Evolutionary conservation across 371 early-diverging fungal species (phyloP), one percentile per base, ranked within the genome.

Genomic region (Haplosporangium sp.): DNA sequence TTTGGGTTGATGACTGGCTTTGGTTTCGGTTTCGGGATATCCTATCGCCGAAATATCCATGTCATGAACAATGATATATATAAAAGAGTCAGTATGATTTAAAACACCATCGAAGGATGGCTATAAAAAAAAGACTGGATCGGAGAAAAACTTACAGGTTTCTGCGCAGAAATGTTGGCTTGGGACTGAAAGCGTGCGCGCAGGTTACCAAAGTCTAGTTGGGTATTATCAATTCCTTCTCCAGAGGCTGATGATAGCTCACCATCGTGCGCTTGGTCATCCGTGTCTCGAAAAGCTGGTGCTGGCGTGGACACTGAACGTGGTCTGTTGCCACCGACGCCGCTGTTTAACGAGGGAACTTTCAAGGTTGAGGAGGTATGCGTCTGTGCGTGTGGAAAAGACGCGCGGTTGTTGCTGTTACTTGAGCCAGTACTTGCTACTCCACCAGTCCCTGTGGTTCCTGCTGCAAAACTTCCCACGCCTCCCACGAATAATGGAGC

Each of bases 161-260:
- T 79, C 15, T 71, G 44, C 13, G 19, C 39, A 4, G 68, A 47
- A 13, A 37, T 20, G 50, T n/a, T 73, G 13, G 78, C 69, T 39
- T 79, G 81, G 5, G 73, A 70, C 57, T 79, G 81, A 48, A 79
- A 79, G 5, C 74, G 70, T 37, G 81, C 81, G 17, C 81, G 67
- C 39, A 79, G 42, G 60, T 79, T 79, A 5, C 74, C 58, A 68
- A 74, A 79, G 34, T 74, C 72, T 6, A 65, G 74, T 27, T 79
- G 81, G n/a, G 57, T 67, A 34, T 71, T 60, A 52, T 79, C 81
- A 37, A 79, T 74, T 34, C 68, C 81, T 2, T 65, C 71, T 2
- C 34, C 39, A 15, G 62, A 44, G 13, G 56, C 34, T 10, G 64
- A n/a, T 8, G 74, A 27, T 27, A 27, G 55, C 8, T n/a, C 64